Evolutionary conservation across 805 yeast genomes (phyloP).

Genomic region (Grigorovia jiainica): DNA sequence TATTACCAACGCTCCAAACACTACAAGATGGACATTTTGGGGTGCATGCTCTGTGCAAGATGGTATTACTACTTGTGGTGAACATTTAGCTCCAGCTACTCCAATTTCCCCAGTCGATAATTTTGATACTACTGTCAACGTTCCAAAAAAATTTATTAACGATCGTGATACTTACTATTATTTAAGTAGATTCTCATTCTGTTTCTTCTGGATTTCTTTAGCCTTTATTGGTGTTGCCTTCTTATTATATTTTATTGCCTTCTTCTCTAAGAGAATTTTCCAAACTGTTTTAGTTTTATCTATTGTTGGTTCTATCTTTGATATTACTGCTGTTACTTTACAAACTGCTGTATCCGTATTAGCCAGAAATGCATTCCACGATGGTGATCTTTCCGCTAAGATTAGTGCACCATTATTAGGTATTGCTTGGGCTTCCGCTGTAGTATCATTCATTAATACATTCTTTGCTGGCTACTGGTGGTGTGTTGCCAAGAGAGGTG

Average conservation of each 20-base stretch:
- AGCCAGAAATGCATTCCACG: constrained; percentile 59
- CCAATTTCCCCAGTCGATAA: constrained; percentile 72
- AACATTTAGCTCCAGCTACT: constrained; percentile 48
- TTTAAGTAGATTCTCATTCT: constrained; percentile 57
- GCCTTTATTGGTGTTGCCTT: constrained; percentile 56
- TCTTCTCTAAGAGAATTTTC: constrained; percentile 47
- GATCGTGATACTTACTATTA: constrained; percentile 53
- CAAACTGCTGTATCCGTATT: constrained; percentile 72
- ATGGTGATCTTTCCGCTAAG: constrained; percentile 35
- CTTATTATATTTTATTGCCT: constrained; percentile 43
- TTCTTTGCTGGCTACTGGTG: constrained; percentile 2
- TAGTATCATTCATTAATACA: constrained; percentile 19
- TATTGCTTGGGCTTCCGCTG: constrained; percentile 63
- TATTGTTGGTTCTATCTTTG: constrained; percentile 42
- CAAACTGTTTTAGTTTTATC: constrained; percentile 45
- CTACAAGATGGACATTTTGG: constrained; percentile 79
- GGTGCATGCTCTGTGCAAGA: constrained; percentile 42
- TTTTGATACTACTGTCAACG: constrained; percentile 42
- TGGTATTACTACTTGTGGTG: constrained; percentile 13
- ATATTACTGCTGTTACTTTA: constrained; percentile 54
- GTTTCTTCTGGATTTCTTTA: constrained; percentile 50
- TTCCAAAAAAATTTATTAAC: constrained; percentile 45
- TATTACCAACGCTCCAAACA: constrained; percentile 38
- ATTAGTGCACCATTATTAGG: constrained; percentile 54
- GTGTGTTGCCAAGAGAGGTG: not conserved